Conservation (phyloP, 805 yeast species). For the Brettanomyces custersianus region DNA sequence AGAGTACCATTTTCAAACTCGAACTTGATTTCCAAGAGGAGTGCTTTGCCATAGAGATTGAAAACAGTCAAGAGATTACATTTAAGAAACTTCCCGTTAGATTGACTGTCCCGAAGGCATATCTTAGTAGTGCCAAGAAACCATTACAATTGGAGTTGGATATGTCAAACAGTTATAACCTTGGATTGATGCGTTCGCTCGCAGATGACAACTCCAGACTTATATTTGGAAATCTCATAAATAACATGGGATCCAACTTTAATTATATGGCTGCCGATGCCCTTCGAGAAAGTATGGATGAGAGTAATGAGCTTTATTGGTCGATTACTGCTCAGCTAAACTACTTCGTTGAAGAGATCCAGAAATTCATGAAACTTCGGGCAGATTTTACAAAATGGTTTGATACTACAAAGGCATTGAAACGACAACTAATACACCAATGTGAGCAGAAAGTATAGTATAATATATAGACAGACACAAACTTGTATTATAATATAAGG, state of each 20-base stretch:
- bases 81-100: conserved; percentile 21
- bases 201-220: conserved; percentile 21
- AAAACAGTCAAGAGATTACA: conserved; percentile 18
- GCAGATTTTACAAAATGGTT: conserved; percentile 22
- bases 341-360: conserved; percentile 23
- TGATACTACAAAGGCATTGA: conserved; percentile 9
- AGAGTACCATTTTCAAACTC: conserved; percentile 22
- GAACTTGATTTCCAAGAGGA: conserved; percentile 19
- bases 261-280: conserved; percentile 10
- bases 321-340: conserved; percentile 26
- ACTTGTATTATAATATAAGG: no score
- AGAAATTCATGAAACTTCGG: conserved; percentile 22
- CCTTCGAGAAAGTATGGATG: background rate
- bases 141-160: conserved; percentile 23
- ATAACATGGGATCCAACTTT: conserved; percentile 23
- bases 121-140: conserved; percentile 19
- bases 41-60: conserved; percentile 23
- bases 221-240: conserved; percentile 24
- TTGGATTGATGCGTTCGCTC: conserved; percentile 20
- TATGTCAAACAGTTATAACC: conserved; percentile 20
- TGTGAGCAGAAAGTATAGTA: no score
- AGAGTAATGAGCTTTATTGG: conserved; percentile 7
- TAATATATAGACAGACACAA: no score
- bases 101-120: conserved; percentile 25
- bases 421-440: conserved; percentile 5